A percentile compares a stretch with the other conserved stretches of the same genome.
Conservation (phyloP, 805 yeast genomes). For the Yamadazyma laniorum region DNA sequence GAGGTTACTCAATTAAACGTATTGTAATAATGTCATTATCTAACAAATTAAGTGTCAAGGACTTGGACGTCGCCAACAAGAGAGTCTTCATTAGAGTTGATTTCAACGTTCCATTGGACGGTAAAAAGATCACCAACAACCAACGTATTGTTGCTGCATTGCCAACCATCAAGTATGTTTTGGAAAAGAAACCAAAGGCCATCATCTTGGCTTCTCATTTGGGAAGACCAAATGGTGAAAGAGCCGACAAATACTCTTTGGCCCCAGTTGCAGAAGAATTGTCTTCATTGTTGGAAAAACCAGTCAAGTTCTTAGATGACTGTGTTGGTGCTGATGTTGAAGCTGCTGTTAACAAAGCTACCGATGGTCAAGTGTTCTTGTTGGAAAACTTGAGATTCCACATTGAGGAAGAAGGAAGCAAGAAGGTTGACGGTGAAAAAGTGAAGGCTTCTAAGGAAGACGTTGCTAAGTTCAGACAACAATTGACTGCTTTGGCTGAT, state of each 20-base stretch:
- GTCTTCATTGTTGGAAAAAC: constrained; percentile 62
- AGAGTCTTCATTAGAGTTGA: constrained; percentile 99
- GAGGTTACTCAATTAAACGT: neutral
- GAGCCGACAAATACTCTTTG: constrained; percentile 79
- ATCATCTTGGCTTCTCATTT: constrained; percentile 93
- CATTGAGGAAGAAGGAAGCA: constrained; percentile 95
- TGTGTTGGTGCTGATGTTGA: constrained; percentile 92
- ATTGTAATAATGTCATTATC: constrained; percentile 75
- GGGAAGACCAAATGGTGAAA: constrained; percentile 99
- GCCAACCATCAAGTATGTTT: constrained; percentile 95
- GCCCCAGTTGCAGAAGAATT: constrained; percentile 93
- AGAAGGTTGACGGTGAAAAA: constrained; percentile 81
- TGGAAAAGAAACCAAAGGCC: constrained; percentile 87
- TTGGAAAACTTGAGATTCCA: constrained; percentile 98
- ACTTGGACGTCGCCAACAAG: constrained; percentile 81
- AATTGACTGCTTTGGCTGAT: constrained; percentile 90
- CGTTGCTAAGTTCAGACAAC: constrained; percentile 84
- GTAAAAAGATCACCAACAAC: constrained; percentile 96
- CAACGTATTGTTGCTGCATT: constrained; percentile 99
- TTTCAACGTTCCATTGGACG: constrained; percentile 93
- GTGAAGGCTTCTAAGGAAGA: constrained; percentile 85
- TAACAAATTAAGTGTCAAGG: constrained; percentile 89
- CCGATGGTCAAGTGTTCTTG: constrained; percentile 79
- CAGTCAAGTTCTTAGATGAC: constrained; percentile 82
- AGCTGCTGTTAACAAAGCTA: constrained; percentile 68